Percentiles rank a stretch among this genome's conserved stretches.
These are phyloP conservation scores for Mortierella sp. DNA, from an alignment of 371 early-diverging fungal species.

Conservation along the genomic window DNA sequence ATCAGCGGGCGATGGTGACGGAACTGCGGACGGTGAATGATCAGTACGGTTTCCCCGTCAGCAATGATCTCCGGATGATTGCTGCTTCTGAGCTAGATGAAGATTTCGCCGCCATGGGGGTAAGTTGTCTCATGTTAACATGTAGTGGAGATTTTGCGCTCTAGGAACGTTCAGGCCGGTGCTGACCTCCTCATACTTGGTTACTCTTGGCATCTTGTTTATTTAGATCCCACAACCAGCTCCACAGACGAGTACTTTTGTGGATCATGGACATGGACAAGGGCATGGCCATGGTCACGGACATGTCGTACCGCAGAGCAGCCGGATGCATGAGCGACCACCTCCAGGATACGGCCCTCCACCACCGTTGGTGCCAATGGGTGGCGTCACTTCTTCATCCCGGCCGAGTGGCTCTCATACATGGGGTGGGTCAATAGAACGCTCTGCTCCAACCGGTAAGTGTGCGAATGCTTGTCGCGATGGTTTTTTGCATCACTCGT, in stretches of 20 bases:
- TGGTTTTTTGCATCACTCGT: background rate
- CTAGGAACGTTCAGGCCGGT: too few relatives aligned
- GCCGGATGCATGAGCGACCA: background rate
- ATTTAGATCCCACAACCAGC: constrained; percentile 6
- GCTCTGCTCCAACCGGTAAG: background rate
- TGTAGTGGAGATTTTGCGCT: too few relatives aligned
- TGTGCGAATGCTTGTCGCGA: background rate
- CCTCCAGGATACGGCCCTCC: background rate
- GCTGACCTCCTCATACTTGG: too few relatives aligned
- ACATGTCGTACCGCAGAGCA: constrained; percentile 1
- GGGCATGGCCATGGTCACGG: background rate
- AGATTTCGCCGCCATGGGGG: constrained; percentile 63
- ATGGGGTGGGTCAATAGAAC: constrained; percentile 6
- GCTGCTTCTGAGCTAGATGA: constrained; percentile 61
- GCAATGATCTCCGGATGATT: constrained; percentile 59
- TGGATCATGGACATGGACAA: background rate
- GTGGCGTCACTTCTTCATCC: constrained; percentile 5
- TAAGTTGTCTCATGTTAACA: constrained; percentile 6
- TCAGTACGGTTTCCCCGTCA: constrained; percentile 63
- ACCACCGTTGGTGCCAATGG: background rate
- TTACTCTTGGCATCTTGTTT: background rate
- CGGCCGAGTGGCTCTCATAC: background rate
- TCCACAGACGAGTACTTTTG: background rate
- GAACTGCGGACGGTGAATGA: constrained; percentile 63
- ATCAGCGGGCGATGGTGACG: constrained; percentile 52